Conservation (phyloP, 1,284 basidiomycete species). For the Volvariella surrecta region DNA sequence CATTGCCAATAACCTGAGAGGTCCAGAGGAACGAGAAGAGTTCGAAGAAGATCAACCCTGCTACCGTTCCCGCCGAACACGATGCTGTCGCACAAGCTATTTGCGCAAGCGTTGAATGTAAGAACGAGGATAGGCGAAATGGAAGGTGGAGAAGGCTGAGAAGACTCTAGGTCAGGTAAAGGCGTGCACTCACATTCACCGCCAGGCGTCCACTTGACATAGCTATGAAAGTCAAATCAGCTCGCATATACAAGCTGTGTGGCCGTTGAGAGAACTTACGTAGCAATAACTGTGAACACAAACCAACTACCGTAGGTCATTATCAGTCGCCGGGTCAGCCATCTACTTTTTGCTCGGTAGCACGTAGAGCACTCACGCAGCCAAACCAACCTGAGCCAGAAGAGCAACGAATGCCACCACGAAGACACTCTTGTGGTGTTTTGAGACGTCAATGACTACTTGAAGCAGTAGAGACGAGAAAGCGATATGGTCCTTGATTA, state of each 20-base stretch:
- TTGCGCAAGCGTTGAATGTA: conserved; percentile 1
- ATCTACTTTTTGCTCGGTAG: not conserved
- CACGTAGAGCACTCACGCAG: conserved; percentile 48
- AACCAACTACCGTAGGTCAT: conserved; percentile 42
- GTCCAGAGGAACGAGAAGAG: conserved; percentile 83
- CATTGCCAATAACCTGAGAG: conserved; percentile 73
- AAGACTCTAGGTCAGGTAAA: not conserved
- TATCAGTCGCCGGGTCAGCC: not conserved
- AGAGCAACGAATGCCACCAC: conserved; percentile 69
- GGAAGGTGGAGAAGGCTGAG: not conserved
- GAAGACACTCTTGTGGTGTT: conserved; percentile 77
- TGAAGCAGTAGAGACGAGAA: conserved; percentile 73
- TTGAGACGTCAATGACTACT: conserved; percentile 76
- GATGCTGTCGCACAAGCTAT: conserved; percentile 22
- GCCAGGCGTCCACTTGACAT: conserved; percentile 73
- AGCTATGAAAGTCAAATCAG: conserved; percentile 29
- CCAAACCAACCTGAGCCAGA: conserved; percentile 60
- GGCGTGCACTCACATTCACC: conserved; percentile 43
- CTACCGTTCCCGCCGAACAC: conserved; percentile 40
- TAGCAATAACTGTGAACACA: conserved; percentile 61
- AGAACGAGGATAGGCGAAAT: conserved; percentile 16
- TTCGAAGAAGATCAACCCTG: conserved; percentile 70
- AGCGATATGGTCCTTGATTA: conserved; percentile 67
- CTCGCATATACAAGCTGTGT: not conserved
- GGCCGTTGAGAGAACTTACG: conserved; percentile 29